phyloP scores from a whole-genome alignment of 257 asterid genomes.

The Rubia yunnanensis region DNA sequence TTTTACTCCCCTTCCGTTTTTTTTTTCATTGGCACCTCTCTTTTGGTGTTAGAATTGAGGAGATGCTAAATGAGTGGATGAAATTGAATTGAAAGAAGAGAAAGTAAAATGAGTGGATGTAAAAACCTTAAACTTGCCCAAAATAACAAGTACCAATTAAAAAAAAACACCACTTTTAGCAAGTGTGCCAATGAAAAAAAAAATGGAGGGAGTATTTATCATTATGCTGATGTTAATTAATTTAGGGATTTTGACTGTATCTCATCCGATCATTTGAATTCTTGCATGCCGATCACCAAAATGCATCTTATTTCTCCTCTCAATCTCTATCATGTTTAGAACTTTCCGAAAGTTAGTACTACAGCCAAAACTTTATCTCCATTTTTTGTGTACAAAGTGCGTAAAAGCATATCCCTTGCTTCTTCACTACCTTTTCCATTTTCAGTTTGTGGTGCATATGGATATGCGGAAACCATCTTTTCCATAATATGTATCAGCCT shows the following conservation, averaged over 20 bases:
- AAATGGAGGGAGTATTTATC: too few relatives aligned
- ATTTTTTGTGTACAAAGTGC: slow-evolving; percentile 8
- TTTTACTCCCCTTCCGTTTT: too few relatives aligned
- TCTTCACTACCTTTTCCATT: slow-evolving; percentile 6
- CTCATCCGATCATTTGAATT: not conserved
- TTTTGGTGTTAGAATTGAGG: too few relatives aligned
- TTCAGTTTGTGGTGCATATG: not conserved
- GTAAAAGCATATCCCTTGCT: slow-evolving; percentile 16
- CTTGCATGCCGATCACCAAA: slow-evolving; percentile 2
- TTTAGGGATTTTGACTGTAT: slow-evolving; percentile 29
- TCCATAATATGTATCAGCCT: too few relatives aligned
- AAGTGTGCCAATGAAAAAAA: too few relatives aligned
- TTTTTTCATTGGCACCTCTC: too few relatives aligned
- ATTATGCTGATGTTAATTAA: not conserved
- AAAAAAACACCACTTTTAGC: too few relatives aligned
- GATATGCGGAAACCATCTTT: not conserved
- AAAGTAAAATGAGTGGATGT: too few relatives aligned
- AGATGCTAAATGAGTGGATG: too few relatives aligned
- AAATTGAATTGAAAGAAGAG: too few relatives aligned
- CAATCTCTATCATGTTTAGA: not conserved
- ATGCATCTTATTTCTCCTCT: slow-evolving; percentile 7
- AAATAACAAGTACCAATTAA: too few relatives aligned
- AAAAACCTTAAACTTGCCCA: too few relatives aligned
- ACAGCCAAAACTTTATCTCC: slow-evolving; percentile 20
- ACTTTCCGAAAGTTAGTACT: slow-evolving; percentile 30